Percentiles rank a stretch among this genome's conserved stretches.
Conservation (phyloP, 495 filamentous ascomycete genomes). For the Tirmania nivea region DNA sequence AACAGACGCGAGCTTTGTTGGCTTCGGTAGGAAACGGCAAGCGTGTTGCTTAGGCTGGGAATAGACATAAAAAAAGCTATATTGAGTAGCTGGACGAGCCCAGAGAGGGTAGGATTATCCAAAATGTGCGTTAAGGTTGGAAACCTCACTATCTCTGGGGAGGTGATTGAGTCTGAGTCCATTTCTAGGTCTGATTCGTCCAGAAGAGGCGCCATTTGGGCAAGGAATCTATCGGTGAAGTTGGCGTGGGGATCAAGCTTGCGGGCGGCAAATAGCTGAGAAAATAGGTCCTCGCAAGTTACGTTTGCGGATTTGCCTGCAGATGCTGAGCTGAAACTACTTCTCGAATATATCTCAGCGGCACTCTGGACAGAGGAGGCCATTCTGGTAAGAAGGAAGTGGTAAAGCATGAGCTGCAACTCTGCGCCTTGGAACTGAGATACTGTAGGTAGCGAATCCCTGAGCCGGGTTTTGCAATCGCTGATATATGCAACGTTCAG, state of each 20-base stretch:
- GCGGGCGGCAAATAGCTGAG: constrained; percentile 42
- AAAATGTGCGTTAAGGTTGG: constrained; percentile 30
- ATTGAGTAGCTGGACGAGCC: constrained; percentile 49
- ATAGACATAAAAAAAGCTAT: constrained; percentile 33
- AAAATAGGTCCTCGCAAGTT: background rate
- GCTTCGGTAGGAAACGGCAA: constrained; percentile 42
- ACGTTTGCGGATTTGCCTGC: background rate
- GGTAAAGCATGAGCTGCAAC: constrained; percentile 81
- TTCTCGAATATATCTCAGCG: constrained; percentile 13
- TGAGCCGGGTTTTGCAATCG: constrained; percentile 68
- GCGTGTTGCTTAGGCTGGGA: constrained; percentile 30
- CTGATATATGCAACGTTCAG: constrained; percentile 46
- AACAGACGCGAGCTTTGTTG: constrained; percentile 32
- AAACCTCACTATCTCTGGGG: constrained; percentile 15
- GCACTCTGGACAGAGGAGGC: constrained; percentile 51
- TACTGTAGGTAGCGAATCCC: constrained; percentile 37
- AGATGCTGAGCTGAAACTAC: background rate
- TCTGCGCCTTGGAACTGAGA: constrained; percentile 51
- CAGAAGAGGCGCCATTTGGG: constrained; percentile 49
- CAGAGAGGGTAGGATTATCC: constrained; percentile 33
- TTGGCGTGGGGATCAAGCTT: constrained; percentile 34
- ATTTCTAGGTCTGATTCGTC: constrained; percentile 25
- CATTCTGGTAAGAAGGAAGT: constrained; percentile 57
- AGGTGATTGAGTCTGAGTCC: constrained; percentile 19
- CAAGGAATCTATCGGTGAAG: constrained; percentile 65